Base-by-base conservation (phyloP, 2,329 filamentous ascomycete genomes). In the Trichoderma gracile region DNA sequence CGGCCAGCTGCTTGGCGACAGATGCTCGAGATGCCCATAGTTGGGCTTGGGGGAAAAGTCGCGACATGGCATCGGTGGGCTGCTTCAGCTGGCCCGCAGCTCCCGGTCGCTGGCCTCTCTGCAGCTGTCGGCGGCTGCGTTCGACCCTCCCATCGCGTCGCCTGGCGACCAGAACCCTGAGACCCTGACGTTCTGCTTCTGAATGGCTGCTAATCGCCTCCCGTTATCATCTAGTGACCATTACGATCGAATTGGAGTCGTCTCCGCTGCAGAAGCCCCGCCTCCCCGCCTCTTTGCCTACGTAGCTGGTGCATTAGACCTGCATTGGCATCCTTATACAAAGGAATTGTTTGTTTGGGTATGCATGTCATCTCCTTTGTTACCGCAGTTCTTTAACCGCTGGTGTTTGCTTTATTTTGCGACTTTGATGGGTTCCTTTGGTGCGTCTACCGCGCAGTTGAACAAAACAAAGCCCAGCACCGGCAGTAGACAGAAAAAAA, bases 231-330 rank as follows among this genome's bases (percentile, higher is more conserved):
- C 25, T 64, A 64, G 61, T 56, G 53, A 63, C 60, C 30, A 52
- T 50, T 47, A 40, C 25, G 19, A 57, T 62, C 64, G 64, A 65
- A 65, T 58, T 65, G 64, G 46, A 65, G 47, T 46, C 53, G 47
- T 54, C 58, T 63, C 64, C 64, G 64, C 64, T 55, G 53, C 58
- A 62, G 45, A 53, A 58, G 46, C 42, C 64, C 64, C 52, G 45
- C 53, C 56, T 61, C 56, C 63, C 55, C 63, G 56, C 63, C 45
- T 53, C 50, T 47, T 33, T 58, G 53, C 33, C 58, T 55, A 63
- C 64, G 58, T 65, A 57, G 52, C 42, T 54, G 64, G 23, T 62
- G 52, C 64, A 65, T 56, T 57, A 62, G 58, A 56, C 58, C 38
- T 55, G 52, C 58, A 50, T 63, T 46, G 38, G 59, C 58, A 65